Percentiles rank a stretch among this genome's conserved stretches.
Conservation (phyloP, 495 filamentous ascomycete species). For the Chaetomium cochliodes region DNA sequence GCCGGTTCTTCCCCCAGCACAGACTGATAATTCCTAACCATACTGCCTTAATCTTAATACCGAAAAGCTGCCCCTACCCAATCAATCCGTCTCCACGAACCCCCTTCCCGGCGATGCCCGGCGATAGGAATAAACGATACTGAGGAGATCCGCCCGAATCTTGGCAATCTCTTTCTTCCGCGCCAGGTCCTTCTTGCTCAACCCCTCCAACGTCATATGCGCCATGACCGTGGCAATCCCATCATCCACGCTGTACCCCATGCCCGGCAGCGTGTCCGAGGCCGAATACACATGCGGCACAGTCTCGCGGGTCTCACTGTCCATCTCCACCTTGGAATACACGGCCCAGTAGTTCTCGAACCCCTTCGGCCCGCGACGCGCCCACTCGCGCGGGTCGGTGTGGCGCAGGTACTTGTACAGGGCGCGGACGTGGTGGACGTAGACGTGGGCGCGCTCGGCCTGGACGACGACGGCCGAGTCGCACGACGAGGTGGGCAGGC, state of each 20-base stretch:
- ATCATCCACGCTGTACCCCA: no score
- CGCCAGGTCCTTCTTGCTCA: neutral
- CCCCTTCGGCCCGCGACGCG: neutral
- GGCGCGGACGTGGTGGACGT: neutral
- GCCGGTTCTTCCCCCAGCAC: no score
- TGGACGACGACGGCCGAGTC: neutral
- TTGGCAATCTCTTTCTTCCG: neutral
- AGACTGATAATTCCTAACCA: no score
- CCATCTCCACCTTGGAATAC: neutral
- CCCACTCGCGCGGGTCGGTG: constrained; percentile 1
- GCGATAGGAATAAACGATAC: no score
- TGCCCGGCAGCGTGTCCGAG: no score
- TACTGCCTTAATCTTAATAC: no score
- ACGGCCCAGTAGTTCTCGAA: constrained; percentile 5
- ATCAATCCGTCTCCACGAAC: no score
- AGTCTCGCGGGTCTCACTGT: no score
- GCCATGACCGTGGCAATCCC: neutral
- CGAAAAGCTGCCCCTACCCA: no score
- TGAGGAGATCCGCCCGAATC: neutral
- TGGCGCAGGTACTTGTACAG: constrained; percentile 10
- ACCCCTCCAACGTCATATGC: neutral
- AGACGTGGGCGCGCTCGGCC: neutral
- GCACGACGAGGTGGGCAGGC: neutral
- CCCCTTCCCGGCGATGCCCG: no score
- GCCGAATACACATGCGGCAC: no score